Percentiles rank a stretch among this genome's conserved stretches.
These are phyloP conservation scores for Flaveria brownii DNA, from an alignment of 129 eudicot species.

Conservation along the genomic window DNA sequence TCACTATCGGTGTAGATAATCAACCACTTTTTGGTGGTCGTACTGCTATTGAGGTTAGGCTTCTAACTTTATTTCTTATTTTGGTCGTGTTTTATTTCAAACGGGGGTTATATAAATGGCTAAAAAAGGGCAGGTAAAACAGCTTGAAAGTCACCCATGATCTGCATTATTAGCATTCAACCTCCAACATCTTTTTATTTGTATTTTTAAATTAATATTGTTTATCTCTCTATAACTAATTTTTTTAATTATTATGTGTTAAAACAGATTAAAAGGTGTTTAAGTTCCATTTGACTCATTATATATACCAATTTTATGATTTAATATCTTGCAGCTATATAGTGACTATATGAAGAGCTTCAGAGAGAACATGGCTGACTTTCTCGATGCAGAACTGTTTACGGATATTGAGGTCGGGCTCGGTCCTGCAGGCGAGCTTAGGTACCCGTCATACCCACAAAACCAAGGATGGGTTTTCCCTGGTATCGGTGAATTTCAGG, in stretches of 20 bases:
- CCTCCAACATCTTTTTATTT: too few relatives aligned
- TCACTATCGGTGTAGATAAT: slow-evolving; percentile 75
- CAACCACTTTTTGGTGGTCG: slow-evolving; percentile 72
- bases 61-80: not conserved
- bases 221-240: not conserved
- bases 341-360: slow-evolving; percentile 90
- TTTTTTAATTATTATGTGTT: not conserved
- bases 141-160: not conserved
- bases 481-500: slow-evolving; percentile 97
- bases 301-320: not conserved
- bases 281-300: not conserved
- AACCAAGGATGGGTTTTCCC: slow-evolving; percentile 89
- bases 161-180: too few relatives aligned
- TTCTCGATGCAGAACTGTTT: slow-evolving; percentile 61
- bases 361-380: slow-evolving; percentile 68
- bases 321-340: slow-evolving; percentile 45
- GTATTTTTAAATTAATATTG: not conserved
- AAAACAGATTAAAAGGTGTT: not conserved
- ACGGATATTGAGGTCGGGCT: slow-evolving; percentile 88
- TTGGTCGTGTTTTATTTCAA: not conserved
- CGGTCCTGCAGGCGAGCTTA: slow-evolving; percentile 93
- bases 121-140: not conserved
- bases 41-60: slow-evolving; percentile 76
- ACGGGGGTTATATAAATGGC: not conserved
- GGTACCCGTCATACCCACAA: slow-evolving; percentile 83